A percentile compares a stretch with the other conserved stretches of the same genome.
Conservation (phyloP, 2,329 filamentous ascomycete species). For the Colletotrichum eleusines region DNA sequence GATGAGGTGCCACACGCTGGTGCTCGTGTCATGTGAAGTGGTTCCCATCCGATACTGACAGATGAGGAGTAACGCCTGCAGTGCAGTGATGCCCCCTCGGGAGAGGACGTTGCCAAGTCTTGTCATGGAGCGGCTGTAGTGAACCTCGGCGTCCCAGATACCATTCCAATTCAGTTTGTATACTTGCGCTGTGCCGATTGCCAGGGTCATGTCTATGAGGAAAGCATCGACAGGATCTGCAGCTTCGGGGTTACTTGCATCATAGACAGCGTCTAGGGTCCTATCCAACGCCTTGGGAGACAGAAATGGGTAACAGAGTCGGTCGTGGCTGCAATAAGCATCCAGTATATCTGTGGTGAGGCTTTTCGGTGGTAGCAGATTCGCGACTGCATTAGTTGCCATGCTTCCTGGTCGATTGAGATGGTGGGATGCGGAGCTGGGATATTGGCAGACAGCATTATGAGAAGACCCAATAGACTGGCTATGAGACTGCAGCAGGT, state of each 20-base stretch:
- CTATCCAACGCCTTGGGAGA: constrained; percentile 47
- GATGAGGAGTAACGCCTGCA: constrained; percentile 57
- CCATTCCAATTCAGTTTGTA: constrained; percentile 60
- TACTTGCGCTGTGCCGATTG: constrained; percentile 57
- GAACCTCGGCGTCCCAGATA: constrained; percentile 56
- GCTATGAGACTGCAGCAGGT: constrained; percentile 50
- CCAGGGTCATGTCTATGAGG: constrained; percentile 58
- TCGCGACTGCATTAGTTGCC: constrained; percentile 22
- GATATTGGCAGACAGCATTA: constrained; percentile 31
- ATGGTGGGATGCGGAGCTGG: neutral
- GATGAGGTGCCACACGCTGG: constrained; percentile 60
- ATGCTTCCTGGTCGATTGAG: constrained; percentile 11
- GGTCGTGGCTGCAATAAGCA: constrained; percentile 58
- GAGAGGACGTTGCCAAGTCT: constrained; percentile 54
- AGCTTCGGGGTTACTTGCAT: constrained; percentile 42
- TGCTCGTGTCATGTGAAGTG: constrained; percentile 53
- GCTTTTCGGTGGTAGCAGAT: constrained; percentile 50
- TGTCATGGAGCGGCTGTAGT: constrained; percentile 54
- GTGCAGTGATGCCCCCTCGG: constrained; percentile 50
- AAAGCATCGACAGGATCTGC: constrained; percentile 51
- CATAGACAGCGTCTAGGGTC: constrained; percentile 49
- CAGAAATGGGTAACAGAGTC: constrained; percentile 58
- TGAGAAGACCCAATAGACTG: constrained; percentile 30
- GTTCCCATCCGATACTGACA: constrained; percentile 58
- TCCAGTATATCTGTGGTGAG: constrained; percentile 53